Evolutionary conservation across 352 stramenopile species (phyloP).

Genomic region (Pythium utonaiense): DNA sequence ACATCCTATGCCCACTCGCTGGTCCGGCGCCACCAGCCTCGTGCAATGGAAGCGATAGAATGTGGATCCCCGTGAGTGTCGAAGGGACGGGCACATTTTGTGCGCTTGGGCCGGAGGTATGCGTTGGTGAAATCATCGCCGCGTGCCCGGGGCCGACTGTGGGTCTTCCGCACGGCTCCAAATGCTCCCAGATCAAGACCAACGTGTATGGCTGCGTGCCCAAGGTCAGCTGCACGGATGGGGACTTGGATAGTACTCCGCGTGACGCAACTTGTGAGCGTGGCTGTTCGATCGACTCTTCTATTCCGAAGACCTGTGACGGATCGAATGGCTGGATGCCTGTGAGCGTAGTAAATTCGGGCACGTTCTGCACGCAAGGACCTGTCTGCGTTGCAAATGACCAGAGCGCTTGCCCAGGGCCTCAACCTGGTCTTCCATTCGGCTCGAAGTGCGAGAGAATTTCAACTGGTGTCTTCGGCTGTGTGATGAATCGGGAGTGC

Average conservation of each 20-base stretch:
- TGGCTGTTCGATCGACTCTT: constrained; percentile 9
- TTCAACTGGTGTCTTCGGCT: constrained; percentile 16
- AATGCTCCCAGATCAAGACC: constrained; percentile 15
- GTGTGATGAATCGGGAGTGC: constrained; percentile 16
- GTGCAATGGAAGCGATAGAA: constrained; percentile 19
- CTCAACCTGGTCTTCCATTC: constrained; percentile 16
- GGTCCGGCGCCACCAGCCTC: neutral
- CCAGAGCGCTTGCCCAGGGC: constrained; percentile 6
- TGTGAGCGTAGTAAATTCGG: constrained; percentile 8
- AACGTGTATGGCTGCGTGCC: constrained; percentile 24
- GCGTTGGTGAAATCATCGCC: constrained; percentile 14
- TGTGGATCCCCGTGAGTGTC: constrained; percentile 27
- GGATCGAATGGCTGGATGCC: constrained; percentile 14
- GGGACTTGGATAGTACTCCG: neutral
- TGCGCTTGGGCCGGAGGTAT: constrained; percentile 13
- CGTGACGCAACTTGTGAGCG: constrained; percentile 3
- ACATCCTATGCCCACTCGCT: neutral
- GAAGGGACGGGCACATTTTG: constrained; percentile 21
- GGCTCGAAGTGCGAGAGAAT: constrained; percentile 18
- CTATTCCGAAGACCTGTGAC: constrained; percentile 9
- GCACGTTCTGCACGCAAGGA: constrained; percentile 9
- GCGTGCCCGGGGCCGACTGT: constrained; percentile 15
- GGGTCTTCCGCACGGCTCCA: constrained; percentile 21
- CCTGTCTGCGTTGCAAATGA: constrained; percentile 5
- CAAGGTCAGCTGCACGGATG: constrained; percentile 16